Base-by-base conservation (phyloP, 179 eudicot genomes). In the Silene coronaria region DNA sequence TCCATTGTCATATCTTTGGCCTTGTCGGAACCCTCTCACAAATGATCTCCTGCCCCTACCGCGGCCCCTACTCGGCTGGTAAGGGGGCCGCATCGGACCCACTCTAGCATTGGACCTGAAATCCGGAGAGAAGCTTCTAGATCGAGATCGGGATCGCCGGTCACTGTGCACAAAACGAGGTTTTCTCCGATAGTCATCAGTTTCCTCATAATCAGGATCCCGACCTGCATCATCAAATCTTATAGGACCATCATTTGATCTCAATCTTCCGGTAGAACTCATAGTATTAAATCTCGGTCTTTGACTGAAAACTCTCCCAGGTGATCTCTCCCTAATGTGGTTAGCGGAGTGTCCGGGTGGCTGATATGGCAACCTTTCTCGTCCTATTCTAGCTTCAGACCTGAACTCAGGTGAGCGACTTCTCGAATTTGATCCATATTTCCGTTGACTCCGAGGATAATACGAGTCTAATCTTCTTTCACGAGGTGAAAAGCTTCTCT, bases 371-470 rank as follows among this genome's bases (percentile, higher is more conserved):
- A 53, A 53, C 70, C 82, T 82, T 32, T 36, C 67, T 36, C 82
- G 70, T 65, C 82, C 80, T 64, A 71, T 72, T 72, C 85, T 72
- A 62, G 38, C 72, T n/a, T 82, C 82, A 70, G 72, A 23, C 45
- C 82, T 76, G 72, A 75, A 78, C 79, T 82, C 82, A 32, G 97
- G 94, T 19, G 97, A 91, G 9, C 87, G 85, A 58, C 87, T 77
- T 86, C 90, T 87, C 2, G 97, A 90, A 76, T 87, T 85, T n/a
- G 94, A 91, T 12, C 90, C 84, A 14, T 92, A 87, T 69, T 78
- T 85, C 64, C 82, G 67, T 5, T 75, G 86, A 32, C 81, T 28
- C 28, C 80, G 75, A 0, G 87, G 73, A 42, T 75, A 66, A 78
- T 82, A 51, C 0, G 77, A 86, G 72, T 73, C 68, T 9, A 73